Conservation (phyloP, 2,329 filamentous ascomycete species). For the Apiospora pterosperma region DNA sequence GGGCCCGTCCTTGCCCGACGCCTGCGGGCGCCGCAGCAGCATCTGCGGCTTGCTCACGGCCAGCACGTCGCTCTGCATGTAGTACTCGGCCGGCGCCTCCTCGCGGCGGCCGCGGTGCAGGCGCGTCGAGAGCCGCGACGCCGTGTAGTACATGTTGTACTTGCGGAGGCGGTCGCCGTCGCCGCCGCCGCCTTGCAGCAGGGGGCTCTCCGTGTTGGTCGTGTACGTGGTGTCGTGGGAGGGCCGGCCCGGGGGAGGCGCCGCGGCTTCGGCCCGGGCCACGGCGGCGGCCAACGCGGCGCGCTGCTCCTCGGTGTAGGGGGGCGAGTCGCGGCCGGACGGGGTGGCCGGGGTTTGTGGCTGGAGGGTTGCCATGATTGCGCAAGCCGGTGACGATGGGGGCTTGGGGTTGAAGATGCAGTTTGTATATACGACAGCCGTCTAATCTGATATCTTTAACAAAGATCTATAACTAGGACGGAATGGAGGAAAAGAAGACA, state of each 20-base stretch:
- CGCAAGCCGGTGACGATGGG: too few relatives aligned
- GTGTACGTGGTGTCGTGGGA: neutral
- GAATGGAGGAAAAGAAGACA: too few relatives aligned
- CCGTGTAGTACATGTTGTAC: conserved; percentile 6
- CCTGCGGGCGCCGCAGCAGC: neutral
- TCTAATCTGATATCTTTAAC: too few relatives aligned
- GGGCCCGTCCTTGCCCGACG: neutral
- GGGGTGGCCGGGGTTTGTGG: neutral
- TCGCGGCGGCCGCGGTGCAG: neutral
- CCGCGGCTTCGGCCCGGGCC: neutral
- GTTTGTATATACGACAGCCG: too few relatives aligned
- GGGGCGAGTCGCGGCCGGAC: neutral
- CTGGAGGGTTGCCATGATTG: too few relatives aligned
- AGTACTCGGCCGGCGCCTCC: neutral
- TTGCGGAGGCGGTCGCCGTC: neutral
- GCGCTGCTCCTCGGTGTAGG: neutral
- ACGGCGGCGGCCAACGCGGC: neutral
- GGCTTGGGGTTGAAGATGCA: too few relatives aligned
- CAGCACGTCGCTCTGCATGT: neutral
- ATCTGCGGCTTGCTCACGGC: neutral
- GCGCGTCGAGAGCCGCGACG: neutral
- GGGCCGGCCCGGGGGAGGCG: neutral
- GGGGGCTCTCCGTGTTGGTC: neutral
- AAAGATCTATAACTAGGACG: too few relatives aligned
- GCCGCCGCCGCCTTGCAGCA: neutral